Evolutionary conservation across 148 eudicot genomes (phyloP).

Genomic region (Beta vulgaris): DNA sequence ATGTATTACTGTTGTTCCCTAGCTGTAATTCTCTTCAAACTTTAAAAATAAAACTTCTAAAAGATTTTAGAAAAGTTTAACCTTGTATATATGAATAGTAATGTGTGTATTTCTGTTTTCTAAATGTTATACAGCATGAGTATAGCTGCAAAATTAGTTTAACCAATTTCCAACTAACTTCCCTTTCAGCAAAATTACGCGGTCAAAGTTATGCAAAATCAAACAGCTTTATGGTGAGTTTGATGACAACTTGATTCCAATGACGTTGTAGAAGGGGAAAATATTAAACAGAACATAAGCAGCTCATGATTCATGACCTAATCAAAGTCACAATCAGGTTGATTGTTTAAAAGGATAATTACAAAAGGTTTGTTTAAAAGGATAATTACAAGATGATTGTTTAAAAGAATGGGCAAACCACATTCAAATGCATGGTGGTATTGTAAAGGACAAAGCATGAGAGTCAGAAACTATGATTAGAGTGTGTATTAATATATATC

Average conservation of each 20-base stretch:
- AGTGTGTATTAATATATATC: neutral
- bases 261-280: neutral
- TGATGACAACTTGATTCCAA: conserved; percentile 1
- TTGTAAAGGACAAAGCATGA: neutral
- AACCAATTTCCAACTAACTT: conserved; percentile 20
- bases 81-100: neutral
- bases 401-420: neutral
- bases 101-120: neutral
- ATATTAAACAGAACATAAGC: neutral
- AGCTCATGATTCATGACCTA: conserved; percentile 17
- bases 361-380: neutral
- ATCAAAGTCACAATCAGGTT: conserved; percentile 26
- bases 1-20: too few relatives aligned
- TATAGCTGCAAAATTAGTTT: conserved; percentile 8
- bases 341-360: too few relatives aligned
- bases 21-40: neutral
- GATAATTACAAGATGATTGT: conserved; percentile 6
- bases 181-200: neutral
- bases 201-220: conserved; percentile 14
- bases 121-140: neutral
- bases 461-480: neutral
- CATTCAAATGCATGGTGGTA: conserved; percentile 1
- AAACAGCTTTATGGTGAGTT: neutral
- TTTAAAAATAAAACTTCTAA: neutral
- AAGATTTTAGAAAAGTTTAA: neutral